These are phyloP conservation scores for Talaromyces trachyspermus DNA, from an alignment of 495 filamentous ascomycete species.

Conservation along the genomic window DNA sequence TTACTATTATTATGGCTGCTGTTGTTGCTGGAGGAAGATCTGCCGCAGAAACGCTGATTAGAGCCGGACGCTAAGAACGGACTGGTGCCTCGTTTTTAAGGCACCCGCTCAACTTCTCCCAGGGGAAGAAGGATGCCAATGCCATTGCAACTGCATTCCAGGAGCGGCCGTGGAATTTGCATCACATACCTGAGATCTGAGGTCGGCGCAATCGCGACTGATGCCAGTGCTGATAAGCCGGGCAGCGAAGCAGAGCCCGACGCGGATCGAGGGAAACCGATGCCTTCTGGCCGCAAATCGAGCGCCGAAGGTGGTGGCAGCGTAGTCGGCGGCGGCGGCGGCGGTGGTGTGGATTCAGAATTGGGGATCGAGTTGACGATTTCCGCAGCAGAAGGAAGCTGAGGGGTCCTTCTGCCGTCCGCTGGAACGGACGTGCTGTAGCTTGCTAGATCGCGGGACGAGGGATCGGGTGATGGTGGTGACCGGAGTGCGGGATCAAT, in stretches of 20 bases:
- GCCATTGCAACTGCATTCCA: not conserved
- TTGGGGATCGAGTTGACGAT: not conserved
- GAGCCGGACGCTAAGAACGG: no score
- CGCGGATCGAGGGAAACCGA: slow-evolving; percentile 21
- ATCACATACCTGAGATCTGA: slow-evolving; percentile 21
- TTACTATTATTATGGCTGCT: slow-evolving; percentile 1
- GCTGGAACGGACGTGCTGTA: slow-evolving; percentile 20
- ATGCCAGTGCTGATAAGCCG: slow-evolving; percentile 54
- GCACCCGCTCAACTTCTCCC: no score
- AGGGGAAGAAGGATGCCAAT: slow-evolving; percentile 8
- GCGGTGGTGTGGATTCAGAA: slow-evolving; percentile 4
- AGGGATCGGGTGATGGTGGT: slow-evolving; percentile 34
- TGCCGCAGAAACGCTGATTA: no score
- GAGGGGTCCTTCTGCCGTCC: slow-evolving; percentile 13
- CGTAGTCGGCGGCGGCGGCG: slow-evolving; percentile 12
- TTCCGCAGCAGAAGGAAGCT: slow-evolving; percentile 5
- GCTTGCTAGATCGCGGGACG: slow-evolving; percentile 28
- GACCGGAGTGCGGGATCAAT: slow-evolving; percentile 46
- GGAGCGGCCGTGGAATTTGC: not conserved
- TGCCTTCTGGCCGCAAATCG: slow-evolving; percentile 10
- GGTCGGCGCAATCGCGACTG: slow-evolving; percentile 52
- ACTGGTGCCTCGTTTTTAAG: no score
- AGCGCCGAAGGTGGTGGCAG: slow-evolving; percentile 7
- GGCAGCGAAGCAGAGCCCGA: slow-evolving; percentile 43
- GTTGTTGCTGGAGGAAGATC: not conserved